A percentile compares a stretch with the other conserved stretches of the same genome.
These are phyloP conservation scores for Pyrenochaeta sp. DNA, from an alignment of 2,329 filamentous ascomycete genomes.

Conservation along the genomic window DNA sequence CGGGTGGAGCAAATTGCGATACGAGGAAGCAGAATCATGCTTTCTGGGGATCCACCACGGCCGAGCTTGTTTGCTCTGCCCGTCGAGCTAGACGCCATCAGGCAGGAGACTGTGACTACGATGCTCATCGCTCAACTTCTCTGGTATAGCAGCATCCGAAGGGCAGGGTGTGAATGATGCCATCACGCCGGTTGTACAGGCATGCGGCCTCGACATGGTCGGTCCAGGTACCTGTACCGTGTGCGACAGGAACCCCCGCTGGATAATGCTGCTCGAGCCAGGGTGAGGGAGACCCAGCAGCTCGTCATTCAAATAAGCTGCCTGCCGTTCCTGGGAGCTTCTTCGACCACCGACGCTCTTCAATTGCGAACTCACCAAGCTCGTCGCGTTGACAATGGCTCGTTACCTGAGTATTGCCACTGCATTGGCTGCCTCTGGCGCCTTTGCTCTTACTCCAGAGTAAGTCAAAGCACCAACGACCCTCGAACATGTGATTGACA, in stretches of 20 bases:
- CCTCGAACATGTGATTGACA: conserved; percentile 2
- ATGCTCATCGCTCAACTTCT: conserved; percentile 12
- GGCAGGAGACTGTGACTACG: conserved; percentile 29
- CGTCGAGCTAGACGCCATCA: conserved; percentile 20
- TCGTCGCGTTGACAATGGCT: conserved; percentile 42
- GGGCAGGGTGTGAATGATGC: conserved; percentile 20
- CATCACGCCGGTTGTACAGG: conserved; percentile 19
- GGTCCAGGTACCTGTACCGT: conserved; percentile 22
- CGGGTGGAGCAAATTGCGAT: conserved; percentile 25
- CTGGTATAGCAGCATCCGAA: conserved; percentile 14
- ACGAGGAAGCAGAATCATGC: conserved; percentile 26
- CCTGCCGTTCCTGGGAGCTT: conserved; percentile 18
- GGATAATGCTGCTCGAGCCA: conserved; percentile 12
- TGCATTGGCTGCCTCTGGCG: conserved; percentile 43
- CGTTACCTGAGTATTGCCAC: conserved; percentile 42
- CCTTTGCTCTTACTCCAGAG: conserved; percentile 45
- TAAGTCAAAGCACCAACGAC: conserved; percentile 21
- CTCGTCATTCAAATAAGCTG: conserved; percentile 32
- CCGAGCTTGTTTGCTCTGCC: conserved; percentile 33
- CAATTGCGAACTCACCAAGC: conserved; percentile 36
- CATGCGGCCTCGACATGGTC: conserved; percentile 10
- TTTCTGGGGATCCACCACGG: conserved; percentile 27
- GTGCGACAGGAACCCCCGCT: conserved; percentile 20
- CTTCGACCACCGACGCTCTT: conserved; percentile 28
- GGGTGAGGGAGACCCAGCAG: conserved; percentile 7